Conservation (phyloP, 164 flowering plant genomes). For the Buxus sempervirens region DNA sequence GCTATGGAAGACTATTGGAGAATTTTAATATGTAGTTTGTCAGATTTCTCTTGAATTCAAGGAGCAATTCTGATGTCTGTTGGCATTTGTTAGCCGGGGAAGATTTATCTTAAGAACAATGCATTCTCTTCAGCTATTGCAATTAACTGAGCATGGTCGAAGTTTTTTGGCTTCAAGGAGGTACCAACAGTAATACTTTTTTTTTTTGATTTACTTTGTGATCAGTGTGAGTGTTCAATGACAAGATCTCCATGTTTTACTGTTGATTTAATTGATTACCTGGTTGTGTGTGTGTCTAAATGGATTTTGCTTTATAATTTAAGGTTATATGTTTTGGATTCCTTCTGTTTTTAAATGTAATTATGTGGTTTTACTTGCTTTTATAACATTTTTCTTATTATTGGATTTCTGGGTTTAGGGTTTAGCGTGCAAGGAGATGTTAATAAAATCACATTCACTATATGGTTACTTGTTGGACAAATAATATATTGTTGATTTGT, state of each 20-base stretch:
- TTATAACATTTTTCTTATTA: too few species aligned
- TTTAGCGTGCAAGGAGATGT: too few species aligned
- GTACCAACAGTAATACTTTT: conserved; percentile 38
- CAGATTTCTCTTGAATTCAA: conserved; percentile 4
- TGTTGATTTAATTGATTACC: not conserved
- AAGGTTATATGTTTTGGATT: too few species aligned
- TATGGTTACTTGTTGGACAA: too few species aligned
- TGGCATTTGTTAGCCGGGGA: conserved; percentile 8
- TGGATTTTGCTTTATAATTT: too few species aligned
- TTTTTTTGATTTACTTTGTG: not conserved
- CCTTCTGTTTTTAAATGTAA: too few species aligned
- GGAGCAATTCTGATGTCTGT: not conserved
- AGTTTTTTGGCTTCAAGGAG: conserved; percentile 71
- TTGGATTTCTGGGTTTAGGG: too few species aligned
- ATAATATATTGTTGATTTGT: too few species aligned
- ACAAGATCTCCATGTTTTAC: not conserved
- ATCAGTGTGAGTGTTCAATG: not conserved
- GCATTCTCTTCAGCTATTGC: conserved; percentile 90
- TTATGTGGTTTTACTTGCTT: too few species aligned
- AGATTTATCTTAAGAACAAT: conserved; percentile 32
- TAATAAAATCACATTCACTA: too few species aligned
- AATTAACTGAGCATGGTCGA: conserved; percentile 85
- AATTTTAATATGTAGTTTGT: too few species aligned
- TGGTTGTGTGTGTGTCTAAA: not conserved
- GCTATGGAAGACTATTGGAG: not conserved